These are phyloP conservation scores for Erysimum cheiri DNA, from an alignment of 441 rosid species.

Conservation along the genomic window DNA sequence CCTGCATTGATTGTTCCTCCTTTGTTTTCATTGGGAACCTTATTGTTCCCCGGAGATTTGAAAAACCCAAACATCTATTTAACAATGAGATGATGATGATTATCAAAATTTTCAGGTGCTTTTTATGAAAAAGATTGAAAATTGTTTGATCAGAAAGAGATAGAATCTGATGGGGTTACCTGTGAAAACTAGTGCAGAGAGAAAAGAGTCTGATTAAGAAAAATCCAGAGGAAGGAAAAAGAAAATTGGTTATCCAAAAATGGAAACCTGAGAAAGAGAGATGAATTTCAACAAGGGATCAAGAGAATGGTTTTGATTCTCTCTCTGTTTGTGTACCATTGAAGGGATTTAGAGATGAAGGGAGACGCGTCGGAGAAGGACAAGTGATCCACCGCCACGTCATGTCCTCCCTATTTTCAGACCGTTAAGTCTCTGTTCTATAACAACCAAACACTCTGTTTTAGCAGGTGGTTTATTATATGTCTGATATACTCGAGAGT, in stretches of 20 bases:
- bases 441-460: slow-evolving; percentile 8
- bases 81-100: slow-evolving; percentile 1
- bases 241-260: slow-evolving; percentile 28
- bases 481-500: background rate
- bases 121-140: background rate
- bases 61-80: slow-evolving; percentile 61
- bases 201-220: slow-evolving; percentile 27
- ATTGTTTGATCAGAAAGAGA: background rate
- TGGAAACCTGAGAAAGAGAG: slow-evolving; percentile 26
- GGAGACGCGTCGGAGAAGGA: background rate
- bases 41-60: slow-evolving; percentile 48
- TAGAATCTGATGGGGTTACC: slow-evolving; percentile 13
- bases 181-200: slow-evolving; percentile 18
- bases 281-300: background rate
- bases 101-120: background rate
- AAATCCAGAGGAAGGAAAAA: background rate
- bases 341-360: background rate
- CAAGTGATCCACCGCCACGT: background rate
- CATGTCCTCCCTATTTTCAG: slow-evolving; percentile 1
- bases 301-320: background rate
- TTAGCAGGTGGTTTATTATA: background rate
- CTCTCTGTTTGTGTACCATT: slow-evolving; percentile 9
- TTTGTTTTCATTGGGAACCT: slow-evolving; percentile 37
- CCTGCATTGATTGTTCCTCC: slow-evolving; percentile 45
- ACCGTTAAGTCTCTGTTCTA: background rate